A percentile compares a stretch with the other conserved stretches of the same genome.
phyloP scores from a whole-genome alignment of 306 rosid species.

The Gastrolobium villosum region DNA sequence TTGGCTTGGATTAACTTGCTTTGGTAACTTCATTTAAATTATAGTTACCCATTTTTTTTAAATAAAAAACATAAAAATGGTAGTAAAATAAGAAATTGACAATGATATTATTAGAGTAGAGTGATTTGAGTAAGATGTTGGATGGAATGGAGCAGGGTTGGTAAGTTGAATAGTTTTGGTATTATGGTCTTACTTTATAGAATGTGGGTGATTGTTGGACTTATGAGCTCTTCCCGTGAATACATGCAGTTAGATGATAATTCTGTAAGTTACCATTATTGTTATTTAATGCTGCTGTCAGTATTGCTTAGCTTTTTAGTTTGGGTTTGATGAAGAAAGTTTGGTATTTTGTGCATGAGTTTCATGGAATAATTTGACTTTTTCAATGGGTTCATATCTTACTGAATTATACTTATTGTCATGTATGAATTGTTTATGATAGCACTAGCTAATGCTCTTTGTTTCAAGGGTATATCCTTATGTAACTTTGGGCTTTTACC shows the following conservation, averaged over 20 bases:
- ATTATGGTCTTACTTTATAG: background rate
- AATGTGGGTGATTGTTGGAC: slow-evolving; percentile 27
- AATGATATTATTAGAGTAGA: slow-evolving; percentile 6
- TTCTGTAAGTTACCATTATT: slow-evolving; percentile 58
- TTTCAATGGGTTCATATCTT: slow-evolving; percentile 1
- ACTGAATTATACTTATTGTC: background rate
- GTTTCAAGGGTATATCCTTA: slow-evolving; percentile 27
- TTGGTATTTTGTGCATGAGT: slow-evolving; percentile 1
- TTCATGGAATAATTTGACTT: slow-evolving; percentile 16
- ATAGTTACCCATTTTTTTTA: background rate
- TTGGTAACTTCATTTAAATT: background rate
- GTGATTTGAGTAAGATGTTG: background rate
- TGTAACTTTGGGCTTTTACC: slow-evolving; percentile 37
- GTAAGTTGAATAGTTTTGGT: background rate
- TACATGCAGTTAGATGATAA: slow-evolving; percentile 78
- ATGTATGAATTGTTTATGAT: background rate
- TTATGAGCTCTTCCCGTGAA: slow-evolving; percentile 19
- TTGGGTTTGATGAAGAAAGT: slow-evolving; percentile 8
- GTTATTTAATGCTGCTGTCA: background rate
- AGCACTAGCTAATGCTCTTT: slow-evolving; percentile 28
- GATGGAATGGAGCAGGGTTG: slow-evolving; percentile 10
- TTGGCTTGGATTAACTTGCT: background rate
- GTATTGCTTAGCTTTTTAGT: slow-evolving; percentile 23
- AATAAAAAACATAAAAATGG: background rate
- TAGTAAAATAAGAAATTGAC: background rate